These are phyloP conservation scores for Craterostigma plantagineum DNA, from an alignment of 257 asterid genomes.

Conservation along the genomic window DNA sequence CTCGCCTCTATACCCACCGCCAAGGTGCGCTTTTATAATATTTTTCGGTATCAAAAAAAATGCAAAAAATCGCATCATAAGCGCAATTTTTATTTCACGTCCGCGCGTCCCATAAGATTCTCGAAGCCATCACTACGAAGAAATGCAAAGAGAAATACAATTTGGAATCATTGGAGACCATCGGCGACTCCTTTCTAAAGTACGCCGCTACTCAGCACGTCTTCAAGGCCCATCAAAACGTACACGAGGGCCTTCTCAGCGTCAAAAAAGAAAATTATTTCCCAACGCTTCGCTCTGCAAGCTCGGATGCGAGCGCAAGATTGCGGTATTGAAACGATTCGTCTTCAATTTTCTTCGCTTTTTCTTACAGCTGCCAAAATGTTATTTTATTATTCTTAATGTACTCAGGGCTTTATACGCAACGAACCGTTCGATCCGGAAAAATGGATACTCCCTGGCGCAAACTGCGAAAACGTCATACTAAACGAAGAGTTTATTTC, in stretches of 20 bases:
- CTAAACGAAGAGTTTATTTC: constrained; percentile 20
- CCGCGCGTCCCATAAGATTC: constrained; percentile 42
- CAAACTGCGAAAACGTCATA: constrained; percentile 11
- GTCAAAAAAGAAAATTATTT: constrained; percentile 25
- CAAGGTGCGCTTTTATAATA: constrained; percentile 33
- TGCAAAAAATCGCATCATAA: too few relatives aligned
- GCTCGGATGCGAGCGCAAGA: constrained; percentile 51
- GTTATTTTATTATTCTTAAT: too few relatives aligned
- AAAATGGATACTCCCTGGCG: constrained; percentile 57
- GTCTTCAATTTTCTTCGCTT: background rate
- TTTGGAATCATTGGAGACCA: constrained; percentile 82
- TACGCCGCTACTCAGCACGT: constrained; percentile 55
- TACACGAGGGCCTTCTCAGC: constrained; percentile 65
- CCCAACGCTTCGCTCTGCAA: constrained; percentile 49
- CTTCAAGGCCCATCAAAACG: constrained; percentile 30
- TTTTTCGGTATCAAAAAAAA: too few relatives aligned
- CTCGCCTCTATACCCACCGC: constrained; percentile 29
- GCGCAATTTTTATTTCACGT: too few relatives aligned
- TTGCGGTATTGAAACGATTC: constrained; percentile 30
- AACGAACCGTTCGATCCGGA: constrained; percentile 52
- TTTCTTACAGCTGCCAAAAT: background rate
- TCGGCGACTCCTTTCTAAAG: constrained; percentile 78
- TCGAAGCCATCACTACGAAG: constrained; percentile 81
- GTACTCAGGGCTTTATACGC: constrained; percentile 56
- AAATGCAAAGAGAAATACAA: constrained; percentile 51